Evolutionary conservation across 148 eudicot genomes (phyloP).

Genomic region (Selenicereus undatus): DNA sequence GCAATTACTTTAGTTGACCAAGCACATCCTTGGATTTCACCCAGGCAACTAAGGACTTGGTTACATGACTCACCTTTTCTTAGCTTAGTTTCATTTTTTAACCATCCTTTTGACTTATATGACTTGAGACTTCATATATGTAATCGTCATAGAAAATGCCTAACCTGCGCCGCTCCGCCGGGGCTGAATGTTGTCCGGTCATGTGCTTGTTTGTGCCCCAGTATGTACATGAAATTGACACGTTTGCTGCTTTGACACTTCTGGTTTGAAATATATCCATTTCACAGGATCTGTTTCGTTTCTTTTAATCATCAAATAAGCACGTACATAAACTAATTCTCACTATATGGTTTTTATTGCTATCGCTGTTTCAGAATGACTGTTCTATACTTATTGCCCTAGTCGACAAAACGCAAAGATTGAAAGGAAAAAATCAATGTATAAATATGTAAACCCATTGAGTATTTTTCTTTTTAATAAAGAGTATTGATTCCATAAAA

Average conservation of each 20-base stretch:
- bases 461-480: no score
- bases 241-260: background rate
- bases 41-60: slow-evolving; percentile 24
- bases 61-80: slow-evolving; percentile 13
- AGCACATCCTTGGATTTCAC: slow-evolving; percentile 13
- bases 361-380: background rate
- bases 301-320: background rate
- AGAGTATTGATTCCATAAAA: background rate
- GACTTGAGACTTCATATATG: background rate
- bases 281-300: background rate
- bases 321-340: background rate
- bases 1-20: slow-evolving; percentile 31
- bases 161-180: background rate
- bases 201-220: background rate
- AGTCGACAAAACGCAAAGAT: background rate
- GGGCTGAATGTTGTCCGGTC: background rate
- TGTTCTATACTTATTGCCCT: background rate
- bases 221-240: background rate
- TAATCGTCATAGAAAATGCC: background rate
- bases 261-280: background rate
- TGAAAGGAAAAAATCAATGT: background rate
- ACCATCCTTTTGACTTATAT: slow-evolving; percentile 13
- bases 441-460: no score
- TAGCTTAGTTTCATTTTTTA: slow-evolving; percentile 15
- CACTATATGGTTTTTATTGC: background rate